A percentile compares a stretch with the other conserved stretches of the same genome.
These are phyloP conservation scores for Penicillium sp. DNA, from an alignment of 2,329 filamentous ascomycete species.

Conservation along the genomic window DNA sequence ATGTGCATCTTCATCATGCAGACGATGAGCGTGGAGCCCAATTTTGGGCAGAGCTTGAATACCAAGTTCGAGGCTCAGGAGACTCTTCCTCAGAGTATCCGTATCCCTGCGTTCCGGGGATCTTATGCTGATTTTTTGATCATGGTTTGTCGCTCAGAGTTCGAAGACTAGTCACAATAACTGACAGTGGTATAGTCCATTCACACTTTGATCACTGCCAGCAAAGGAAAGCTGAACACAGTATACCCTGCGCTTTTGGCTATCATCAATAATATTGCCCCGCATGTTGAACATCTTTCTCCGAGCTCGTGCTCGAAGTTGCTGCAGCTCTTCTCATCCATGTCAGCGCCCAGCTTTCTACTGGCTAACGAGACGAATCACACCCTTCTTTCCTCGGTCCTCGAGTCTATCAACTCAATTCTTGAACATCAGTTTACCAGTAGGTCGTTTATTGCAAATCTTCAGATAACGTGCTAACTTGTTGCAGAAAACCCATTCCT, in stretches of 20 bases:
- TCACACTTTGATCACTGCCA: conserved; percentile 79
- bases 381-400: conserved; percentile 63
- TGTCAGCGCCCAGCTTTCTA: conserved; percentile 87
- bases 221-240: conserved; percentile 79
- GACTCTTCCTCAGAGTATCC: conserved; percentile 69
- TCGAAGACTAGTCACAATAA: conserved; percentile 19
- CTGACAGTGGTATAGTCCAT: conserved; percentile 64
- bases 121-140: conserved; percentile 91
- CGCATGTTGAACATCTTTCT: conserved; percentile 70
- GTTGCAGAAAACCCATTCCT: conserved; percentile 66
- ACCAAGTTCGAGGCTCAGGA: conserved; percentile 82
- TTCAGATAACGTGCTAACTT: too few relatives aligned
- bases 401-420: conserved; percentile 83
- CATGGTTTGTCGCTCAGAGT: conserved; percentile 47
- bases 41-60: conserved; percentile 83
- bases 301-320: conserved; percentile 68
- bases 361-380: conserved; percentile 90
- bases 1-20: conserved; percentile 98
- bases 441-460: too few relatives aligned
- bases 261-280: conserved; percentile 85
- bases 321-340: conserved; percentile 77
- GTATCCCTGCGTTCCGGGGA: conserved; percentile 74
- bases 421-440: conserved; percentile 78
- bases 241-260: conserved; percentile 87
- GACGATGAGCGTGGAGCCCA: conserved; percentile 83